Conservation (phyloP, 352 stramenopile genomes). For the Pythium phragmiticola region DNA sequence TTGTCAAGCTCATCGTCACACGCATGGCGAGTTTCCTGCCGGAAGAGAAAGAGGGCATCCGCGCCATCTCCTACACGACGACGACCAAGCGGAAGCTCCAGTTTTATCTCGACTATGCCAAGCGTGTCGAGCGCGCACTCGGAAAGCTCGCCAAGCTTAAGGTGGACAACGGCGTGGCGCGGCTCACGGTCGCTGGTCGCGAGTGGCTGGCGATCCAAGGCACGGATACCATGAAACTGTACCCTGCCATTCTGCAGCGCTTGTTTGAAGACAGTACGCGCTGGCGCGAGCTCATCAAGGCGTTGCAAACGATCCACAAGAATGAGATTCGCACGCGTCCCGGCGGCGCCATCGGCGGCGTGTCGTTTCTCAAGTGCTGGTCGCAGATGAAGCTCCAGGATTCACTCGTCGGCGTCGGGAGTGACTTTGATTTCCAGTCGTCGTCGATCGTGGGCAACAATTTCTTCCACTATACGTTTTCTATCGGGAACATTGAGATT, state of each 20-base stretch:
- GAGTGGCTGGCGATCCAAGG: slow-evolving; percentile 51
- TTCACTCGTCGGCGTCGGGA: slow-evolving; percentile 19
- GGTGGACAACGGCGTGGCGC: slow-evolving; percentile 34
- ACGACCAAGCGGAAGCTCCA: slow-evolving; percentile 72
- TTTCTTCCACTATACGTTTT: slow-evolving; percentile 64
- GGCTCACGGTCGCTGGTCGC: slow-evolving; percentile 41
- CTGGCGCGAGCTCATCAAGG: slow-evolving; percentile 49
- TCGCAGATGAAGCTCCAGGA: slow-evolving; percentile 41
- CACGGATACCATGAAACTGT: slow-evolving; percentile 41
- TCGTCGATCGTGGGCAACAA: slow-evolving; percentile 49
- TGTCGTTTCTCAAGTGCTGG: slow-evolving; percentile 55
- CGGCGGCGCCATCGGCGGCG: slow-evolving; percentile 28
- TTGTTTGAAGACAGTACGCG: slow-evolving; percentile 40
- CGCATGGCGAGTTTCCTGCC: slow-evolving; percentile 62
- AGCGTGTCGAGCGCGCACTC: slow-evolving; percentile 46
- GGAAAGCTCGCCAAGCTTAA: slow-evolving; percentile 41
- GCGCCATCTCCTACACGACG: slow-evolving; percentile 58
- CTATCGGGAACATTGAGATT: slow-evolving; percentile 62
- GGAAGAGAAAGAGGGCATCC: slow-evolving; percentile 27
- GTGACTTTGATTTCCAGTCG: slow-evolving; percentile 41
- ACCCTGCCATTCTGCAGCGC: slow-evolving; percentile 46
- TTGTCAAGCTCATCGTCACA: slow-evolving; percentile 47
- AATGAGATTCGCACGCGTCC: slow-evolving; percentile 17
- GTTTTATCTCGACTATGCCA: slow-evolving; percentile 66
- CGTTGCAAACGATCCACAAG: slow-evolving; percentile 32